Percentiles rank a stretch among this genome's conserved stretches.
phyloP scores from a whole-genome alignment of 768 basidiomycete species.

The Lactifluus hygrophoroides region DNA sequence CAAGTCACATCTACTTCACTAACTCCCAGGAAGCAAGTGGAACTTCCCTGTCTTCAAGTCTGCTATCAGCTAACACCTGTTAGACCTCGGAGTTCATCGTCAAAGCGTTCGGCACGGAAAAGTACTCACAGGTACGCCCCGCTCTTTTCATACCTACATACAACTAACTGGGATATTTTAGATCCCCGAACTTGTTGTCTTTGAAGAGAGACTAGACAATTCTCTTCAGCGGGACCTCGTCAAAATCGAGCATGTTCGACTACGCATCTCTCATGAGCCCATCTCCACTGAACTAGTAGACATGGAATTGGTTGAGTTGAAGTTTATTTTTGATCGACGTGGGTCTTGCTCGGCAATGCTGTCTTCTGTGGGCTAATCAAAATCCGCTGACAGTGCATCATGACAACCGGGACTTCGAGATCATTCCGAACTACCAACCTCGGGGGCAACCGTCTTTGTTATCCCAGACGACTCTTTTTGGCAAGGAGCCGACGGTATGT shows the following conservation, averaged over 20 bases:
- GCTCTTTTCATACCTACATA: background rate
- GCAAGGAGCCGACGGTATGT: conserved; percentile 54
- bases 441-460: conserved; percentile 41
- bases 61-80: conserved; percentile 1
- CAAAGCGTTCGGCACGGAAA: conserved; percentile 69
- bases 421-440: conserved; percentile 76
- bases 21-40: conserved; percentile 65
- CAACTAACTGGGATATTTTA: conserved; percentile 25
- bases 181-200: conserved; percentile 78
- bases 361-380: background rate
- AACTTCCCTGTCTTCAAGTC: background rate
- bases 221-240: conserved; percentile 79
- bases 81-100: conserved; percentile 77
- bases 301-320: conserved; percentile 76
- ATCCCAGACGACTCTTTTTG: conserved; percentile 61
- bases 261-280: conserved; percentile 69
- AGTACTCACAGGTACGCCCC: conserved; percentile 63
- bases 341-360: conserved; percentile 22
- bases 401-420: conserved; percentile 81
- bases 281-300: conserved; percentile 66
- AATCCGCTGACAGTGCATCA: conserved; percentile 47
- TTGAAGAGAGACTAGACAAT: conserved; percentile 74
- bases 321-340: conserved; percentile 75
- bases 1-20: conserved; percentile 71
- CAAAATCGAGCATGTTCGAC: conserved; percentile 78